These are phyloP conservation scores for Phyllosticta capitalensis DNA, from an alignment of 2,329 filamentous ascomycete genomes.

Conservation along the genomic window DNA sequence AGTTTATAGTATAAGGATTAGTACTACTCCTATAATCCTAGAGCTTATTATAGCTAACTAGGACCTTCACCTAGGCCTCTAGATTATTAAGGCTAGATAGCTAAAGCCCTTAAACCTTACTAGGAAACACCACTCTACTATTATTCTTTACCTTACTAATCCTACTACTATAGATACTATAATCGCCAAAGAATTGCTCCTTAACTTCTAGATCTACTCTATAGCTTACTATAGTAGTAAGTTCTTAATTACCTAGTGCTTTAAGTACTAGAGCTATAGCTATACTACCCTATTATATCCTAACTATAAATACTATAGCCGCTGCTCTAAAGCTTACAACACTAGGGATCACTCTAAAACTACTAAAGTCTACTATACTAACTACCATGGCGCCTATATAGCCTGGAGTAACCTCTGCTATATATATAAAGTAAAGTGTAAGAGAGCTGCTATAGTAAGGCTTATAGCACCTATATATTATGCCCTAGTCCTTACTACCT, in stretches of 20 bases:
- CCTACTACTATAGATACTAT: neutral
- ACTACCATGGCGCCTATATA: neutral
- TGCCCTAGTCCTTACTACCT: too few relatives aligned
- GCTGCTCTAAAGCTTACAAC: neutral
- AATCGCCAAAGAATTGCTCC: neutral
- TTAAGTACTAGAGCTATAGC: neutral
- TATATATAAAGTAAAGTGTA: neutral
- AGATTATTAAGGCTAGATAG: neutral
- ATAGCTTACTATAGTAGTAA: neutral
- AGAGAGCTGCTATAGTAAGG: too few relatives aligned
- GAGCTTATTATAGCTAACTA: too few relatives aligned
- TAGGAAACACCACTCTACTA: neutral
- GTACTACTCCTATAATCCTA: too few relatives aligned
- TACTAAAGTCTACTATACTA: neutral
- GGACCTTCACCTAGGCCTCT: neutral
- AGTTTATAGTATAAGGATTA: too few relatives aligned
- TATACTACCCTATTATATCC: neutral
- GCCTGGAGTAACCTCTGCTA: neutral
- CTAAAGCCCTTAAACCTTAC: neutral
- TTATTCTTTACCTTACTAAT: too few relatives aligned
- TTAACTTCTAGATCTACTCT: neutral
- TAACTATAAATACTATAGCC: neutral
- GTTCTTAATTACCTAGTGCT: neutral
- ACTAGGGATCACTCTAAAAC: neutral
- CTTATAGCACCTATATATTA: too few relatives aligned